phyloP scores from a whole-genome alignment of 1,284 basidiomycete genomes.

The Macrocybe sp. region DNA sequence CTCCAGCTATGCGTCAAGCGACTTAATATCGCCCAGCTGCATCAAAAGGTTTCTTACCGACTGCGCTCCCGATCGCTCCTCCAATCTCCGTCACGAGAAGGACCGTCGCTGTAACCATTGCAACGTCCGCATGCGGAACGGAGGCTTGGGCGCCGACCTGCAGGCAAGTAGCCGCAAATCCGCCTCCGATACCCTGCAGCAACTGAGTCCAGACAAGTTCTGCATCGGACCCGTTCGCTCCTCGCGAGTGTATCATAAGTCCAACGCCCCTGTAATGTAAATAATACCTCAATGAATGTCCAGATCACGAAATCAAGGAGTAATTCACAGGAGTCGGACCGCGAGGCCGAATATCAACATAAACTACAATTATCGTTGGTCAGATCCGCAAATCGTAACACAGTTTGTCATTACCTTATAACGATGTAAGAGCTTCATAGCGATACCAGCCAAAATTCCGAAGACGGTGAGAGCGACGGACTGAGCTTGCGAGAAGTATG shows the following conservation, averaged over 20 bases:
- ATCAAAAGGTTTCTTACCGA: conserved; percentile 36
- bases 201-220: conserved; percentile 70
- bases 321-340: conserved; percentile 8
- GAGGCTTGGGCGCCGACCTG: conserved; percentile 79
- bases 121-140: conserved; percentile 74
- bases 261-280: conserved; percentile 47
- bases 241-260: conserved; percentile 71
- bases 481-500: conserved; percentile 52
- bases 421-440: conserved; percentile 49
- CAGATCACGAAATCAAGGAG: not conserved
- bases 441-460: conserved; percentile 55
- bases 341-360: conserved; percentile 11
- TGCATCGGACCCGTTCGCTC: conserved; percentile 52
- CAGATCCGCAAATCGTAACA: too few relatives aligned
- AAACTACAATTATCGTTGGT: conserved; percentile 8
- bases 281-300: not conserved
- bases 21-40: not conserved
- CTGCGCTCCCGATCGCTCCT: conserved; percentile 64
- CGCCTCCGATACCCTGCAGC: conserved; percentile 76
- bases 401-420: conserved; percentile 35
- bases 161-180: conserved; percentile 64
- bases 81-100: conserved; percentile 80
- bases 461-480: conserved; percentile 63
- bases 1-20: conserved; percentile 33
- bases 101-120: conserved; percentile 78